These are phyloP conservation scores for Orbilia oligospora DNA, from an alignment of 2,329 filamentous ascomycete genomes.

Conservation along the genomic window DNA sequence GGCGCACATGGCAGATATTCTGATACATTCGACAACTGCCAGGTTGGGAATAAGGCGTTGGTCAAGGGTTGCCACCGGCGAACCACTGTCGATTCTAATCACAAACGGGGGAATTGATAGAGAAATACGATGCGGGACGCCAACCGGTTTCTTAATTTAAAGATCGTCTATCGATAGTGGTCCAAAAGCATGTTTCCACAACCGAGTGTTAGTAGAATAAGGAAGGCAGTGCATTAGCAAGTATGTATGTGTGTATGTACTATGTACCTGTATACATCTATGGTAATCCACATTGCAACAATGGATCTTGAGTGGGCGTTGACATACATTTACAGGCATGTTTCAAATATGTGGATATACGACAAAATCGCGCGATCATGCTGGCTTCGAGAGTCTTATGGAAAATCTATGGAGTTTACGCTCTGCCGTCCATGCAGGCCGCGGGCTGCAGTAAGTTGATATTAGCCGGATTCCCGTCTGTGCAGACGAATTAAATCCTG, in stretches of 20 bases:
- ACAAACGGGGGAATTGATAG: conserved; percentile 49
- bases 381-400: conserved; percentile 26
- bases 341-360: conserved; percentile 58
- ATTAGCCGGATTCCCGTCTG: conserved; percentile 45
- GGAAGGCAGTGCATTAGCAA: conserved; percentile 22
- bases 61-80: conserved; percentile 5
- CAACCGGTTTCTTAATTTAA: conserved; percentile 34
- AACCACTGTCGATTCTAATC: conserved; percentile 44
- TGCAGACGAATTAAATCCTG: conserved; percentile 9
- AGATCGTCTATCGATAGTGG: conserved; percentile 54
- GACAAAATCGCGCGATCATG: conserved; percentile 60
- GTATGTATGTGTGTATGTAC: no score
- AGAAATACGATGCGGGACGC: conserved; percentile 37
- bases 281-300: no score
- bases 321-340: conserved; percentile 3
- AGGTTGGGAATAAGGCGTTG: conserved; percentile 29
- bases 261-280: no score
- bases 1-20: conserved; percentile 7
- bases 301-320: background rate
- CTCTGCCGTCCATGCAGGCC: conserved; percentile 48
- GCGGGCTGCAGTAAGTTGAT: conserved; percentile 8
- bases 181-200: conserved; percentile 42
- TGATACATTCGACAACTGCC: conserved; percentile 56
- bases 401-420: background rate
- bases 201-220: conserved; percentile 22